phyloP scores from a whole-genome alignment of 805 yeast species.

The Starmera amethionina region DNA sequence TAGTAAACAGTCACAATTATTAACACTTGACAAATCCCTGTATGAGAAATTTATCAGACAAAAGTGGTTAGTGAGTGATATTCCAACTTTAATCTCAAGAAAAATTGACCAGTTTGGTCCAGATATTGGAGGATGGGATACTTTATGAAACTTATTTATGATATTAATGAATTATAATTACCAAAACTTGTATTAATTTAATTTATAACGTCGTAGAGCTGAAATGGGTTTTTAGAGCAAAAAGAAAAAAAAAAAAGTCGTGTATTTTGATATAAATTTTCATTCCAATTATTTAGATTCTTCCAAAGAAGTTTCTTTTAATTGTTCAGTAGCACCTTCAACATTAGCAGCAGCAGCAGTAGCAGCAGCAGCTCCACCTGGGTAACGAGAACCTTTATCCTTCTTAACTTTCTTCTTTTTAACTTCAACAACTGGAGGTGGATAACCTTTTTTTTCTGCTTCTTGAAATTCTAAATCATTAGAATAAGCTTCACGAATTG shows the following conservation, averaged over 20 bases:
- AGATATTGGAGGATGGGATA: slow-evolving; percentile 96
- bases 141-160: slow-evolving; percentile 31
- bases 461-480: slow-evolving; percentile 63
- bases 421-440: slow-evolving; percentile 52
- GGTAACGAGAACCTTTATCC: slow-evolving; percentile 85
- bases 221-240: too few species aligned
- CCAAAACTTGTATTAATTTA: background rate
- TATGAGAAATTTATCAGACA: slow-evolving; percentile 58
- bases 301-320: slow-evolving; percentile 29
- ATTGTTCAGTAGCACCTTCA: slow-evolving; percentile 26
- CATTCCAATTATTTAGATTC: slow-evolving; percentile 1
- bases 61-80: slow-evolving; percentile 72
- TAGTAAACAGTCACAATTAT: slow-evolving; percentile 59
- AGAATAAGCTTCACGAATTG: slow-evolving; percentile 65
- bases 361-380: slow-evolving; percentile 40
- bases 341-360: slow-evolving; percentile 17
- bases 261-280: background rate
- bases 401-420: slow-evolving; percentile 69
- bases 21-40: slow-evolving; percentile 48
- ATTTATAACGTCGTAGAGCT: background rate
- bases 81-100: slow-evolving; percentile 69
- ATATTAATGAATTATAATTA: background rate
- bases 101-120: slow-evolving; percentile 58
- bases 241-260: background rate
- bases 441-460: slow-evolving; percentile 74